Evolutionary conservation across 768 basidiomycete species (phyloP), one percentile per base, ranked within the genome.

Genomic region (Pisolithus sp.): DNA sequence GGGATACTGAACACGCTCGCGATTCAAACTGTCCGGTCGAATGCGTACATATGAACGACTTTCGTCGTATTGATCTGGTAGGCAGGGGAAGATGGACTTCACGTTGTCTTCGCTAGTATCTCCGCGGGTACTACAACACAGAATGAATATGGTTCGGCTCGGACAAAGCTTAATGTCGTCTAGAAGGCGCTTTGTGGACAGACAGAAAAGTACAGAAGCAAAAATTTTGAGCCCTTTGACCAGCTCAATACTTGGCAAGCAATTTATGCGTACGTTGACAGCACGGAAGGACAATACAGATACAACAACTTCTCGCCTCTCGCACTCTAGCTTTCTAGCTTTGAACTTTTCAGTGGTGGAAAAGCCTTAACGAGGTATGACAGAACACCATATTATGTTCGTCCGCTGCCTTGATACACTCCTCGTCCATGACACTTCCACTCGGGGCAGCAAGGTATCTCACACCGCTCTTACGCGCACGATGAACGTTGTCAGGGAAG

Each of bases 401-500:
- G 69, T 99, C 86, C 10, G 95, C 95, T 2, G 93, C 91, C 72
- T 91, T 93, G 74, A 99, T 85, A 62, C 96, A 95, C 68, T 94
- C 95, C 42, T 70, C 82, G 63, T 99, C 96, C 95, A 98, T 98
- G 54, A 99, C 93, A 59, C 90, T 93, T 45, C 96, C 96, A 46
- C 85, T 82, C 2, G 90, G 87, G 7, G 94, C 93, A 23, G 92
- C 93, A 44, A 99, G 76, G 69, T 96, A 97, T 64, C 73, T 82
- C 46, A 93, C 94, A 0, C 96, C 96, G 55, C 92, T 94, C 76
- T 89, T 86, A 69, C 80, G 77, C 47, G 92, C 90, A 42, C 96
- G 78, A 66, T 97, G 89, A 31, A 99, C 95, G 60, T 98, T 99
- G 65, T 99, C 96, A 12, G 95, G 81, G 82, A 98, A 98, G 17